phyloP scores from a whole-genome alignment of 225 moss, liverwort and hornwort species.

The Marchantia paleacea region DNA sequence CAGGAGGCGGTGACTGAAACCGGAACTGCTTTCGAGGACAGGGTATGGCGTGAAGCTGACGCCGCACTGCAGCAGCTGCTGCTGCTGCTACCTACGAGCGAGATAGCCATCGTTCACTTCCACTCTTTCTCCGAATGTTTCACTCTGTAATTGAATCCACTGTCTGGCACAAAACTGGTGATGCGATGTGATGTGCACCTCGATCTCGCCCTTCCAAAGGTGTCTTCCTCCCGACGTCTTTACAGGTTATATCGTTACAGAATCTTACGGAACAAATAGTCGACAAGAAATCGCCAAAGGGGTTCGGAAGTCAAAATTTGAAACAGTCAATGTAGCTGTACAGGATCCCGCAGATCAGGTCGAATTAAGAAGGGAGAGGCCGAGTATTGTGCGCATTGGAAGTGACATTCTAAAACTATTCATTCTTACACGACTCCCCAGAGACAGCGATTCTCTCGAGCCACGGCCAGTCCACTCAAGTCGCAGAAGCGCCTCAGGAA shows the following conservation, averaged over 20 bases:
- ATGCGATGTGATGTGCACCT: neutral
- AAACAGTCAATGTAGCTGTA: neutral
- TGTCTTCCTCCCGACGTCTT: neutral
- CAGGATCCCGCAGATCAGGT: neutral
- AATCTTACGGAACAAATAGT: neutral
- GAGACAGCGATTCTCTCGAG: neutral
- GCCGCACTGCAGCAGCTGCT: neutral
- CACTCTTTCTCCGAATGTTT: neutral
- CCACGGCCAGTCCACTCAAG: neutral
- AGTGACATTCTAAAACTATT: neutral
- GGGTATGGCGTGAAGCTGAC: neutral
- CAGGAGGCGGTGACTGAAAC: neutral
- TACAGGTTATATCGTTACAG: neutral
- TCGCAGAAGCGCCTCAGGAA: neutral
- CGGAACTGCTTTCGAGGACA: neutral
- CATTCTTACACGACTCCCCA: neutral
- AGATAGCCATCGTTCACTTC: neutral
- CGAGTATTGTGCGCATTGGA: neutral
- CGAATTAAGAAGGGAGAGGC: neutral
- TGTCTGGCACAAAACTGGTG: neutral
- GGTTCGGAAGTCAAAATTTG: neutral
- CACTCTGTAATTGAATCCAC: neutral
- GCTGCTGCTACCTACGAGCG: neutral
- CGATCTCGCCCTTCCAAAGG: neutral
- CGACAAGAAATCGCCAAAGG: neutral